Base-by-base conservation (phyloP, 139 green algal genomes). In the Astrephomene gubernaculifera region DNA sequence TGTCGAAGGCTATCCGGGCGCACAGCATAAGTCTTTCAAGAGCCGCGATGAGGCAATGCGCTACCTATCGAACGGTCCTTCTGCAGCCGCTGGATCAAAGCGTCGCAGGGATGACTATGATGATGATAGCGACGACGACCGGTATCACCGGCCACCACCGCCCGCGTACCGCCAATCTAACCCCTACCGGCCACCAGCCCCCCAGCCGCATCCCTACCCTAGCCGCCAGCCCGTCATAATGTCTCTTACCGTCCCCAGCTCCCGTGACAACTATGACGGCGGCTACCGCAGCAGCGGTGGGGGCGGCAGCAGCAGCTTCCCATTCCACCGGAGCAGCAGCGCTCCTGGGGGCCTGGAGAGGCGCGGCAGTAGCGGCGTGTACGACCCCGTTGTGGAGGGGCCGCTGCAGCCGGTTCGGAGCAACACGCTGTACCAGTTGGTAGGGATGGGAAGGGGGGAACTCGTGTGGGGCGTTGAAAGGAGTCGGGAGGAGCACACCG, bases 11-110 rank as follows among this genome's bases (percentile, higher is more conserved):
- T 86, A 57, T 27, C 65, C 65, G 25, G 79, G 65, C 6, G 79
- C 79, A 0, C 35, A 68, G 45, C 63, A 79, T 36, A 86, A 86
- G 52, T 67, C 41, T 0, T 86, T 86, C 79, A 61, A 72, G n/a
- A 38, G 27, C 24, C 61, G 76, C 21, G n/a, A 12, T 2, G 54
- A 71, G 4, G 74, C 74, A 12, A 57, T 71, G 39, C 38, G 29
- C 9, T 82, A 82, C 36, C 54, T 82, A 33, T 14, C 31, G 33
- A 33, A 35, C 31, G 71, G 71, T 35, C 45, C 71, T n/a, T 25
- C 21, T 9, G 31, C 33, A 33, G 36, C 12, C 9, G 53, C 21
- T 36, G 24, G 44, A 21, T 12, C 24, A n/a, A 70, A 81, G 73
- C 73, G 73, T 1, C 22, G 73, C 52, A 22, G 52, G 3, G 73